Conservation (phyloP, 805 yeast genomes). For the Metschnikowia noctiluminum region DNA sequence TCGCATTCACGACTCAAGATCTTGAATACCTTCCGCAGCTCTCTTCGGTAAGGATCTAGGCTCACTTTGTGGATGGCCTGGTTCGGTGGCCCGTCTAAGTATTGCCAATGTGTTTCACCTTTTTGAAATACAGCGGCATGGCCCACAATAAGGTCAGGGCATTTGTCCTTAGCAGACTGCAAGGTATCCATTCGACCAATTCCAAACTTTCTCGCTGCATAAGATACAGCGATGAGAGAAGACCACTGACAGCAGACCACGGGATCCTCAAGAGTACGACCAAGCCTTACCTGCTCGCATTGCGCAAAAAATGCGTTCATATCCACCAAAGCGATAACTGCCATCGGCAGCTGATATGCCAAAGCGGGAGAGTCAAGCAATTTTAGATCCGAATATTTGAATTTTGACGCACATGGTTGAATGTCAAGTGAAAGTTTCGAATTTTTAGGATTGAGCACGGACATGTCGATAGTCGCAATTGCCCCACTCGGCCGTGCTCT, state of each 20-base stretch:
- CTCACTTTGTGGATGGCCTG: conserved; percentile 76
- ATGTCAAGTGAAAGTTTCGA: neutral
- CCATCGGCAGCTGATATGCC: conserved; percentile 62
- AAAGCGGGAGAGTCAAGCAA: conserved; percentile 44
- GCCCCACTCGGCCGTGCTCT: too few relatives aligned
- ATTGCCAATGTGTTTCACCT: conserved; percentile 83
- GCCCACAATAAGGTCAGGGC: conserved; percentile 72
- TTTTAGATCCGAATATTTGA: conserved; percentile 35
- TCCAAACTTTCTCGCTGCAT: conserved; percentile 85
- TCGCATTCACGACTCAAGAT: conserved; percentile 62
- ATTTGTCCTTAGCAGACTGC: conserved; percentile 64
- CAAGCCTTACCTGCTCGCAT: conserved; percentile 77
- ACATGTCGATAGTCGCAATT: neutral
- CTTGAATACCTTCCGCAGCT: conserved; percentile 72
- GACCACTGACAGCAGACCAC: conserved; percentile 95
- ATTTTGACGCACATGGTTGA: conserved; percentile 9
- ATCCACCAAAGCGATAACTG: conserved; percentile 84
- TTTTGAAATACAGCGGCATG: conserved; percentile 93
- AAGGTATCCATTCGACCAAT: conserved; percentile 74
- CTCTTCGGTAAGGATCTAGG: conserved; percentile 87
- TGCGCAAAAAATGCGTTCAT: conserved; percentile 96
- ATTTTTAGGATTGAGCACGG: conserved; percentile 2
- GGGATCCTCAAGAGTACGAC: conserved; percentile 65
- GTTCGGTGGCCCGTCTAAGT: conserved; percentile 55
- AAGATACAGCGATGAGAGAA: conserved; percentile 82